phyloP scores from a whole-genome alignment of 2,329 filamentous ascomycete species.

The Penicillium glabrum region DNA sequence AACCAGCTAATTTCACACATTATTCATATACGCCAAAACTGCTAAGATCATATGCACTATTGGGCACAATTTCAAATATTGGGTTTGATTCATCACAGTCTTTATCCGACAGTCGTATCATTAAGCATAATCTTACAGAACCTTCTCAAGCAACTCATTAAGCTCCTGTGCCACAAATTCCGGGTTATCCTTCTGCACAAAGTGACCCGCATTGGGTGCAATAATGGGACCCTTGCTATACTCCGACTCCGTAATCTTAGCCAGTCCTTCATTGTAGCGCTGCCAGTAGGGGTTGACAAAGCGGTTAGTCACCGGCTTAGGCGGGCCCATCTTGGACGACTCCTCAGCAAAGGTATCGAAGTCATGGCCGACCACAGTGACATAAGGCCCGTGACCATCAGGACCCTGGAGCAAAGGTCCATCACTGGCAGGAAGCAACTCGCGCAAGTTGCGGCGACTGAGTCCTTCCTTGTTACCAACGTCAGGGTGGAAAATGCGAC shows the following conservation, averaged over 20 bases:
- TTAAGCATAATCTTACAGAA: not conserved
- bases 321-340: conserved; percentile 33
- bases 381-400: conserved; percentile 35
- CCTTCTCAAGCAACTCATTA: not conserved
- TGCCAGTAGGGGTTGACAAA: conserved; percentile 58
- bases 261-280: conserved; percentile 54
- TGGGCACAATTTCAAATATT: not conserved
- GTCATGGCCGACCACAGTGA: conserved; percentile 57
- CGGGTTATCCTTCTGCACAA: conserved; percentile 57
- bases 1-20: not conserved
- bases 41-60: not conserved
- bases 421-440: conserved; percentile 47
- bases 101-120: not conserved
- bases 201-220: conserved; percentile 54
- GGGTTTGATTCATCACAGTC: not conserved
- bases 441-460: conserved; percentile 46
- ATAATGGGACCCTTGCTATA: conserved; percentile 47
- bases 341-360: conserved; percentile 54
- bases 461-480: conserved; percentile 53
- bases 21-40: not conserved
- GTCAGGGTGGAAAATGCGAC: conserved; percentile 11
- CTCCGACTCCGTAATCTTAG: conserved; percentile 43
- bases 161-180: conserved; percentile 40
- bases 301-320: conserved; percentile 44
- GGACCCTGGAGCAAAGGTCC: conserved; percentile 42